phyloP scores from a whole-genome alignment of 306 rosid species.

The Cicer yamashitae region DNA sequence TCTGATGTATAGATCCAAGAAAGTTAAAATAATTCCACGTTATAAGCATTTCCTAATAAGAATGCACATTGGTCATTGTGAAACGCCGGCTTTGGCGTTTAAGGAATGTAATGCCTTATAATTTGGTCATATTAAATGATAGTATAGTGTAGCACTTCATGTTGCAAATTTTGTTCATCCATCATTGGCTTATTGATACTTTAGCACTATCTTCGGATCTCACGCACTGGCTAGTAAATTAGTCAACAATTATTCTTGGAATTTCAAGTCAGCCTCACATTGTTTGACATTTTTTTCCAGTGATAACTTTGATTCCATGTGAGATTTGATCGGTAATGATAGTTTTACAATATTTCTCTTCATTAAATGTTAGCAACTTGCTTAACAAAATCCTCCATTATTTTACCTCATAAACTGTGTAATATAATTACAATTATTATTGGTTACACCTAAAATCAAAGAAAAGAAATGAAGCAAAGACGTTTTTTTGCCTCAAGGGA shows the following conservation, averaged over 20 bases:
- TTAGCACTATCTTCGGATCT: constrained; percentile 45
- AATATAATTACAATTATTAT: constrained; percentile 43
- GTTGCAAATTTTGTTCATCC: constrained; percentile 15
- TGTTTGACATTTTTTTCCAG: constrained; percentile 9
- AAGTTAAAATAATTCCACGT: constrained; percentile 29
- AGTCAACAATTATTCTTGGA: constrained; percentile 4
- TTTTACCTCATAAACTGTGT: constrained; percentile 1
- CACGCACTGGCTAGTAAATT: constrained; percentile 22
- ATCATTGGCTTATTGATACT: constrained; percentile 30
- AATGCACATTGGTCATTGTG: constrained; percentile 47
- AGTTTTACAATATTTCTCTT: neutral
- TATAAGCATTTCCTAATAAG: constrained; percentile 13
- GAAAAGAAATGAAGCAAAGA: constrained; percentile 11
- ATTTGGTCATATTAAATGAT: constrained; percentile 15
- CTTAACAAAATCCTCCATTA: neutral
- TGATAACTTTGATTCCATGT: constrained; percentile 16
- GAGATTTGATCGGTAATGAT: constrained; percentile 30
- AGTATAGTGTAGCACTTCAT: constrained; percentile 27
- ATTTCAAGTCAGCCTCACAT: constrained; percentile 26
- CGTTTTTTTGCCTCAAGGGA: neutral
- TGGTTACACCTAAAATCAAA: constrained; percentile 24
- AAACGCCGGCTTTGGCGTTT: constrained; percentile 48
- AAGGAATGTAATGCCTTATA: constrained; percentile 25
- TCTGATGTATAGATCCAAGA: constrained; percentile 30
- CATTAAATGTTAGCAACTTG: neutral